Evolutionary conservation across 176 grass and related monocot genomes (phyloP), one percentile per base, ranked within the genome.

Genomic region (Oryza longistaminata): DNA sequence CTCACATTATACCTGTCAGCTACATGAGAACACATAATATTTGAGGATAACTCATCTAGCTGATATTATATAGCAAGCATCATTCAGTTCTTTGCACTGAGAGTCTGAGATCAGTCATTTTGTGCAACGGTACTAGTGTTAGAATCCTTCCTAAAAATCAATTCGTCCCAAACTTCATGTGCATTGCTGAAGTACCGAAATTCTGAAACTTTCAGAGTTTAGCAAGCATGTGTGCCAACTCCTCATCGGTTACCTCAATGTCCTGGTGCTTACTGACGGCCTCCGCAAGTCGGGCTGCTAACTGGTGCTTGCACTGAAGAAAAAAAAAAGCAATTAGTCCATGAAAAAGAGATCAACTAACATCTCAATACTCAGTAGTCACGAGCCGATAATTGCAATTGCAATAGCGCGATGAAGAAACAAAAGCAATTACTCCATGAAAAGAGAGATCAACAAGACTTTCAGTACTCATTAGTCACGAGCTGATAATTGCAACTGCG

Each of bases 221-320:
- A 22, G 90, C 78, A 87, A 95, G 91, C 96, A 98, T 98, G 44
- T 88, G 66, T 26, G 90, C 96, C 4, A 99, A 86, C 64, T 94
- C 88, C 53, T 92, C 93, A 74, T 94, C 96, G 0, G 80, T 91
- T 70, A 99, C 91, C 78, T 96, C 88, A 50, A 96, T 42, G 35
- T 92, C 91, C 61, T 82, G 66, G 61, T 92, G 81, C 43, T 77
- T 75, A 9, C 93, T 90, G 7, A 94, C 86, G 15, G 96, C 96
- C 55, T 96, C 96, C 66, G 91, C 96, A 72, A 99, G 88, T 26
- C 90, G 91, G 5, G 96, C 96, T 29, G 97, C 93, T 90, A 99
- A 88, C 80, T 99, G 97, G 82, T 96, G 96, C 83, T 99, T 99
- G 48, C 91, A 99, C 93, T 96, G 70, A 31, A 66, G 78, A 48